Evolutionary conservation across 1,284 basidiomycete genomes (phyloP).

Genomic region (Ganoderma lucidum): DNA sequence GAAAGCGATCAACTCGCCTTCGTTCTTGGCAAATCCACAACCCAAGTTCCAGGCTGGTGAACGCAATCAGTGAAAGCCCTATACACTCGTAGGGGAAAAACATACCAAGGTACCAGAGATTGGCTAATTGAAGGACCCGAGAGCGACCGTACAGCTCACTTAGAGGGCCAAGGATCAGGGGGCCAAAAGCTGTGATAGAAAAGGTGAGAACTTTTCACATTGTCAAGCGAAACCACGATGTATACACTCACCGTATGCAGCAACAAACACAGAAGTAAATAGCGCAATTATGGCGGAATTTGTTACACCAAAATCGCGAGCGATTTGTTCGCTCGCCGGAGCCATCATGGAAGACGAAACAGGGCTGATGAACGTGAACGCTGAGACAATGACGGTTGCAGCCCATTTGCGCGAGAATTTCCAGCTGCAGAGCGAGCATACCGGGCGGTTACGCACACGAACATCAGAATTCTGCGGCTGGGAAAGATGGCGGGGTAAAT

Average conservation of each 20-base stretch:
- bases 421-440: constrained; percentile 55
- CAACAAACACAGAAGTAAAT: constrained; percentile 71
- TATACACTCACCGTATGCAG: constrained; percentile 61
- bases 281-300: constrained; percentile 61
- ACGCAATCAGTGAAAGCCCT: neutral
- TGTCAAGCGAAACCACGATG: neutral
- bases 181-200: constrained; percentile 51
- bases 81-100: constrained; percentile 25
- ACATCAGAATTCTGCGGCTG: neutral
- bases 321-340: constrained; percentile 64
- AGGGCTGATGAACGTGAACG: constrained; percentile 72
- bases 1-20: constrained; percentile 66
- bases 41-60: constrained; percentile 67
- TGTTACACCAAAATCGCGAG: constrained; percentile 63
- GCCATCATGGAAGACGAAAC: constrained; percentile 80
- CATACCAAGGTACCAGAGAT: constrained; percentile 66
- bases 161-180: constrained; percentile 61
- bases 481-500: neutral
- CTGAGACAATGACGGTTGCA: constrained; percentile 66
- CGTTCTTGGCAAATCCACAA: constrained; percentile 70
- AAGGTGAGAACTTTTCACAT: neutral
- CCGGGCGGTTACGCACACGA: constrained; percentile 6
- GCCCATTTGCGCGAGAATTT: constrained; percentile 64
- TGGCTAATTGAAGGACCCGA: constrained; percentile 56
- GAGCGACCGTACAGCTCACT: constrained; percentile 59